phyloP scores from a whole-genome alignment of 345 rosid species.

The Mallotus nudiflorus region DNA sequence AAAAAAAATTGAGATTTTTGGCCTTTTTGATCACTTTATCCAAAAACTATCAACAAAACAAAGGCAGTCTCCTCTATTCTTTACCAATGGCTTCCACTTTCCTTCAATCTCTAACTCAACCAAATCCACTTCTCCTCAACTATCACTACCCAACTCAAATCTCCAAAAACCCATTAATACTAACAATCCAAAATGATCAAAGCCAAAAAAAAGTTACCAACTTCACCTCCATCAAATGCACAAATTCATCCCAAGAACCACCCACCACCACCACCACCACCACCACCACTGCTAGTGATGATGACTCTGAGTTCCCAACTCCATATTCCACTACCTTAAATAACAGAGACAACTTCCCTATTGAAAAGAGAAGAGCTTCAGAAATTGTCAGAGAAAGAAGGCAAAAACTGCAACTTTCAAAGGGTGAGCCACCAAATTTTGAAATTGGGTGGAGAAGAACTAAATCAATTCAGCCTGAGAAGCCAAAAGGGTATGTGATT shows the following conservation, averaged over 20 bases:
- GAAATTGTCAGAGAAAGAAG: constrained; percentile 56
- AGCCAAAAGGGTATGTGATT: constrained; percentile 73
- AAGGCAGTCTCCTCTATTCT: neutral
- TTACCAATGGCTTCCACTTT: constrained; percentile 33
- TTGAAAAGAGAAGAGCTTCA: constrained; percentile 66
- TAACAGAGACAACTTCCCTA: constrained; percentile 62
- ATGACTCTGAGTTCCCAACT: constrained; percentile 26
- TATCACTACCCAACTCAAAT: constrained; percentile 6
- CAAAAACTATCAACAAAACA: neutral
- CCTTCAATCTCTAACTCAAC: constrained; percentile 24
- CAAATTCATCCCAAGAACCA: constrained; percentile 17
- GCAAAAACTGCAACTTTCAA: constrained; percentile 35
- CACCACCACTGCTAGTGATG: too few relatives aligned
- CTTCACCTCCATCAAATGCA: constrained; percentile 31
- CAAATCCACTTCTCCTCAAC: constrained; percentile 20
- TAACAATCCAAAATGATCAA: neutral
- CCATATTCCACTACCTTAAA: constrained; percentile 46
- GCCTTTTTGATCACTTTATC: too few relatives aligned
- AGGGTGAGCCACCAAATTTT: constrained; percentile 68
- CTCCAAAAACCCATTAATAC: neutral
- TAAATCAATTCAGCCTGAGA: constrained; percentile 62
- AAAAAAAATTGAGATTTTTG: too few relatives aligned
- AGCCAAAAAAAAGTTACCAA: neutral
- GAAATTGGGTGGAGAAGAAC: constrained; percentile 90
- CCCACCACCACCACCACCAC: too few relatives aligned